Evolutionary conservation across 495 filamentous ascomycete species (phyloP), one percentile per base, ranked within the genome.

Genomic region (Penicillium roqueforti): DNA sequence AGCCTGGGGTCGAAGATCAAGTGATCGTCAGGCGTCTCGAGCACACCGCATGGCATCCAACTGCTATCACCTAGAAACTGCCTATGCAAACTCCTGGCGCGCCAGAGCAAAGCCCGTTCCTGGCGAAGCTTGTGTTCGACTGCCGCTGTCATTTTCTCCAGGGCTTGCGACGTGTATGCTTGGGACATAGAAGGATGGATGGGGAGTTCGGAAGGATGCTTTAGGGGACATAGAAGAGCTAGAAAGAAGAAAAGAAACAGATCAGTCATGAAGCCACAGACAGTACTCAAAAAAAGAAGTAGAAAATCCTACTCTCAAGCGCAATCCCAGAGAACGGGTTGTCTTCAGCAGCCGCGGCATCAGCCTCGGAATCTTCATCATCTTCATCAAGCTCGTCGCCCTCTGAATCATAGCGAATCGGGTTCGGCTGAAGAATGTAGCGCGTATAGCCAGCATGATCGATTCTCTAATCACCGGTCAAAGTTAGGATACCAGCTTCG

Each of bases 201-300:
- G 4, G 89, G 83, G 29, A 99, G 79, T 67, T 95, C 89, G 46
- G 91, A 87, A 20, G 91, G 87, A 50, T 90, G 80, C 49, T 90
- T 95, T 47, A 97, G 72, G 22, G 93, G 93, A 37, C 87, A 87
- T 11, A 99, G 82, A 37, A 97, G 80, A 47, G 88, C 92, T 96
- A 63, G 3, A 46, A 43, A 32, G 46, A 26, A 50, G n/a, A 44
- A 31, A n/a, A 53, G 10, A 19, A 5, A 29, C 14, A 41, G 28
- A 47, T 58, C 23, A 59, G 54, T 43, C 4, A 34, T 9, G 7
- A 37, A 38, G 1, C n/a, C 1, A 22, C 14, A 32, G 16, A 26
- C 22, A 25, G 37, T 16, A 43, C 2, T 16, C 4, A 29, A 3
- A 56, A 57, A 28, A 45, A 32, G 32, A 34, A 34, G 6, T n/a